Percentiles rank a stretch among this genome's conserved stretches.
Conservation (phyloP, 148 eudicot species). For the Bassia scoparia region DNA sequence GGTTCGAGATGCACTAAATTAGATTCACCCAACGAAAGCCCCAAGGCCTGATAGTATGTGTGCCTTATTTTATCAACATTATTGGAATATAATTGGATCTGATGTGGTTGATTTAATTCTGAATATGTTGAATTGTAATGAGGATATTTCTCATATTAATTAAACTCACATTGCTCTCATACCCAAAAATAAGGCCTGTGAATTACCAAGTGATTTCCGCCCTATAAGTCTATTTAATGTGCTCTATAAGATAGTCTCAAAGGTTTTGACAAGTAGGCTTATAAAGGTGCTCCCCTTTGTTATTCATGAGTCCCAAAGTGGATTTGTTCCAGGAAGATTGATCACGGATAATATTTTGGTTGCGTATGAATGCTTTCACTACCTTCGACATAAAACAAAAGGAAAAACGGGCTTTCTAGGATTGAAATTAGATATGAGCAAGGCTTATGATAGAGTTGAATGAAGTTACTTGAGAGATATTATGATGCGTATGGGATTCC, state of each 20-base stretch:
- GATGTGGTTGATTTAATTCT: background rate
- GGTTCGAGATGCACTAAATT: background rate
- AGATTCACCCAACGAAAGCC: background rate
- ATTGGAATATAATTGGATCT: background rate
- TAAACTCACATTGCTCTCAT: background rate
- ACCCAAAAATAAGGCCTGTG: background rate
- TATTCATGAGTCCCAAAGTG: background rate
- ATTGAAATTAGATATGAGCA: too few species aligned
- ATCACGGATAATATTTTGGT: too few species aligned
- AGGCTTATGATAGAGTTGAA: too few species aligned
- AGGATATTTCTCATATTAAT: background rate
- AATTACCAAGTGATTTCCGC: background rate
- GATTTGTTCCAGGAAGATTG: too few species aligned
- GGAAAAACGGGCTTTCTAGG: too few species aligned
- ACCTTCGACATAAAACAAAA: too few species aligned
- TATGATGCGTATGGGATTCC: too few species aligned
- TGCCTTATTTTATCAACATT: background rate
- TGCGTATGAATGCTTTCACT: too few species aligned
- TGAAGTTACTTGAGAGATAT: too few species aligned
- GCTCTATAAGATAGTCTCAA: background rate
- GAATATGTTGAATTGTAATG: background rate
- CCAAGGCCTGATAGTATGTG: background rate
- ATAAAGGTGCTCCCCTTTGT: background rate
- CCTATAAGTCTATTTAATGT: background rate
- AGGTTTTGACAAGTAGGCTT: background rate